Conservation (phyloP, 148 eudicot genomes). For the Nyssa sinensis region DNA sequence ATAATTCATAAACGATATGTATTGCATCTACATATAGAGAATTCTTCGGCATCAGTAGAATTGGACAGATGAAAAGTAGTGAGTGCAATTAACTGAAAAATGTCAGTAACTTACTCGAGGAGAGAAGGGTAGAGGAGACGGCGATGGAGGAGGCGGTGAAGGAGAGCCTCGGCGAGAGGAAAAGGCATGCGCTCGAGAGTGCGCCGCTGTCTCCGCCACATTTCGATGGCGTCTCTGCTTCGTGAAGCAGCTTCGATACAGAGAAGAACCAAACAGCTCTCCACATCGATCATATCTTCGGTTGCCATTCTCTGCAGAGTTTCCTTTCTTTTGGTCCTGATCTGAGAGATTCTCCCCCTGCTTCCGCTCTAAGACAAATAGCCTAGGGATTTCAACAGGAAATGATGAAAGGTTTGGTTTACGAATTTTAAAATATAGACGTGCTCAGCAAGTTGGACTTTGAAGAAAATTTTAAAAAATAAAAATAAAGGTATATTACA, state of each 20-base stretch:
- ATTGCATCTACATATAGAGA: neutral
- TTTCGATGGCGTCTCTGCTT: slow-evolving; percentile 53
- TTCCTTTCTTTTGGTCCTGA: neutral
- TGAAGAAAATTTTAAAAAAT: too few species aligned
- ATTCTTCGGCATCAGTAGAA: neutral
- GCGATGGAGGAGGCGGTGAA: slow-evolving; percentile 65
- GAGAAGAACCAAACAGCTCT: slow-evolving; percentile 41
- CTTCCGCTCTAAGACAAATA: too few species aligned
- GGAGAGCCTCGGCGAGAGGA: slow-evolving; percentile 63
- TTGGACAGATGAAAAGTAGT: neutral
- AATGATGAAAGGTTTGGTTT: too few species aligned
- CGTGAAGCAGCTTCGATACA: slow-evolving; percentile 66
- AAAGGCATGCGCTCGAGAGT: slow-evolving; percentile 68
- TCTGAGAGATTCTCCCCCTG: neutral
- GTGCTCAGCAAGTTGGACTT: too few species aligned
- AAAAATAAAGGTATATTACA: too few species aligned
- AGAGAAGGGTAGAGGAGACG: slow-evolving; percentile 78
- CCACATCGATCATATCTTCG: slow-evolving; percentile 16
- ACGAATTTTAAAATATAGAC: too few species aligned
- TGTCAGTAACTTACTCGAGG: slow-evolving; percentile 50
- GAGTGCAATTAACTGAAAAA: neutral
- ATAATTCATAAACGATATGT: neutral
- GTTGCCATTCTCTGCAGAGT: slow-evolving; percentile 14
- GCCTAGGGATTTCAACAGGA: too few species aligned
- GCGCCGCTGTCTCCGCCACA: slow-evolving; percentile 90